Evolutionary conservation across 257 asterid species (phyloP).

Genomic region (Fraxinus quadrangulata): DNA sequence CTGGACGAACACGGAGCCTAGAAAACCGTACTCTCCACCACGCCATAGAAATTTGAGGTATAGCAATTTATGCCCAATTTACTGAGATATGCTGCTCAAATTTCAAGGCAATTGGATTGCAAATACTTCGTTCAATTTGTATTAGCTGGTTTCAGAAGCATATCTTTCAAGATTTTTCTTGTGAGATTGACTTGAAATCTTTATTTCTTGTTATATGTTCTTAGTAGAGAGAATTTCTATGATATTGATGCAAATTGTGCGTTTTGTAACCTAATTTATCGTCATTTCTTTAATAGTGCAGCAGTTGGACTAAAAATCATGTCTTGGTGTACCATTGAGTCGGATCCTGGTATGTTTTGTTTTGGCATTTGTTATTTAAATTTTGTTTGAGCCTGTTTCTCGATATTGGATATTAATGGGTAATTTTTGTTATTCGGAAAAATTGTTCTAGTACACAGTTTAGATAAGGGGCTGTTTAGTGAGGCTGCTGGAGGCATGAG

Average conservation of each 20-base stretch:
- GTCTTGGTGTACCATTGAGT: constrained; percentile 99
- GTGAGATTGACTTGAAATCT: not conserved
- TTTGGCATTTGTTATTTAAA: constrained; percentile 6
- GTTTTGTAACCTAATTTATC: constrained; percentile 28
- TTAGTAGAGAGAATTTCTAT: not conserved
- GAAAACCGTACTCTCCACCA: constrained; percentile 14
- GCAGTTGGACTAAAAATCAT: constrained; percentile 45
- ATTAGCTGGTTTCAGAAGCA: constrained; percentile 12
- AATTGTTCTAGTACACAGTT: not conserved
- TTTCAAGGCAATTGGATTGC: constrained; percentile 21
- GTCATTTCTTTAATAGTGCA: constrained; percentile 32
- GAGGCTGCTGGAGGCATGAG: not conserved
- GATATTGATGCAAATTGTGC: not conserved
- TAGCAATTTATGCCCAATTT: not conserved
- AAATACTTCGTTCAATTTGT: not conserved
- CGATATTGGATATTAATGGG: not conserved
- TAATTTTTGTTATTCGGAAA: not conserved
- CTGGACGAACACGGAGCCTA: not conserved
- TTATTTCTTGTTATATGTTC: not conserved
- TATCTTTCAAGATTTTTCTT: not conserved
- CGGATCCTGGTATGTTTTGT: constrained; percentile 85
- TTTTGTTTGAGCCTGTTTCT: constrained; percentile 2
- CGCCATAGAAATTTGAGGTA: constrained; percentile 22
- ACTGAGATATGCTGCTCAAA: not conserved
- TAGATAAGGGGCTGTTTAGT: not conserved